Percentiles rank a stretch among this genome's conserved stretches.
Evolutionary conservation across 2,329 filamentous ascomycete species (phyloP).

Genomic region (Thelonectria rubi): DNA sequence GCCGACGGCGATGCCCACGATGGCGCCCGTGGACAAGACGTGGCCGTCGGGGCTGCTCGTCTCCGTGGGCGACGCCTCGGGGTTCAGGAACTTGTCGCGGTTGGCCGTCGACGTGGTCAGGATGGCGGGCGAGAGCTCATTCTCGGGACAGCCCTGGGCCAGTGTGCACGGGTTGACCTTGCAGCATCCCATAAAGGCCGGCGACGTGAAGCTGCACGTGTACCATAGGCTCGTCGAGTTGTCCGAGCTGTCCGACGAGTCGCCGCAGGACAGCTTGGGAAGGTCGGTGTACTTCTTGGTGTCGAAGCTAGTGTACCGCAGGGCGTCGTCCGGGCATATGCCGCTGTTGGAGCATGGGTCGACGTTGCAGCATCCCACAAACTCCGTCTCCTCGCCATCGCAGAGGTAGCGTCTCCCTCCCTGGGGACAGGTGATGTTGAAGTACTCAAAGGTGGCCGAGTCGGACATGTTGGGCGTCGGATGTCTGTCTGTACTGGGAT

Average conservation of each 20-base stretch:
- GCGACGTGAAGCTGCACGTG: constrained; percentile 44
- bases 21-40: constrained; percentile 17
- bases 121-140: constrained; percentile 26
- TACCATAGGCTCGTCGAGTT: constrained; percentile 43
- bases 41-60: not conserved
- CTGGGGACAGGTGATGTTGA: constrained; percentile 46
- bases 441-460: constrained; percentile 5
- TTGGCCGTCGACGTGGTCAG: constrained; percentile 27
- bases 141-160: constrained; percentile 22
- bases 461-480: constrained; percentile 17
- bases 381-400: constrained; percentile 43
- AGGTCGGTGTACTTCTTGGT: constrained; percentile 44
- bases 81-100: constrained; percentile 29
- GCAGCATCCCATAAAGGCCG: constrained; percentile 54
- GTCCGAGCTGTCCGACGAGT: too few relatives aligned
- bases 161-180: constrained; percentile 35
- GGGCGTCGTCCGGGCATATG: constrained; percentile 44
- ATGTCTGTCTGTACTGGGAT: constrained; percentile 25
- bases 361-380: constrained; percentile 53
- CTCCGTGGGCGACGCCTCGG: constrained; percentile 5
- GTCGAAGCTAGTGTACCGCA: constrained; percentile 46
- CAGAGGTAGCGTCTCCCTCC: constrained; percentile 52
- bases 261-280: constrained; percentile 47
- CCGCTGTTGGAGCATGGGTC: constrained; percentile 48
- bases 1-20: constrained; percentile 20